A percentile compares a stretch with the other conserved stretches of the same genome.
These are phyloP conservation scores for Goffeauzyma gilvescens DNA, from an alignment of 768 basidiomycete genomes.

Conservation along the genomic window DNA sequence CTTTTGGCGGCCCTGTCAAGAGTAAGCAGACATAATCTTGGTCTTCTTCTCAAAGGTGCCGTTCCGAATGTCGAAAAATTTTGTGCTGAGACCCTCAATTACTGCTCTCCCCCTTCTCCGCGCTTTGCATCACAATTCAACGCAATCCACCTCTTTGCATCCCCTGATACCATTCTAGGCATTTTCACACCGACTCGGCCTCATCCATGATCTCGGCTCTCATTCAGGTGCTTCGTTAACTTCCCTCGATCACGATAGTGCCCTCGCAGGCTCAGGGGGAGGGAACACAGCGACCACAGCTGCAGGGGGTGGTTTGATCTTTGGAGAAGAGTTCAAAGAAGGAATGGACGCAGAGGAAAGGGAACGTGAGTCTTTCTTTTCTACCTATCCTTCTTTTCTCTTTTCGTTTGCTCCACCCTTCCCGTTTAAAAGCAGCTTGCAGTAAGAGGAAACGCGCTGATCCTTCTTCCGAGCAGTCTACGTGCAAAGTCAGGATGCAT, in stretches of 20 bases:
- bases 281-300: no score
- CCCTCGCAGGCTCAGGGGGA: slow-evolving; percentile 52
- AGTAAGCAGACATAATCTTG: slow-evolving; percentile 32
- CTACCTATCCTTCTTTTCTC: not conserved
- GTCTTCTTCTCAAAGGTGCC: no score
- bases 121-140: no score
- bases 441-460: no score
- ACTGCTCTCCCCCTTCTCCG: no score
- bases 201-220: slow-evolving; percentile 26
- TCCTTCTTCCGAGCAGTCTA: no score
- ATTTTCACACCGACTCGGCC: slow-evolving; percentile 23
- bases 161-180: slow-evolving; percentile 14
- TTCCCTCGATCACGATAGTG: slow-evolving; percentile 61
- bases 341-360: slow-evolving; percentile 84
- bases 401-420: not conserved
- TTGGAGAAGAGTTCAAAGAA: slow-evolving; percentile 61
- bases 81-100: no score
- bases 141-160: not conserved
- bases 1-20: slow-evolving; percentile 54
- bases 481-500: no score
- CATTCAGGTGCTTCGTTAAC: slow-evolving; percentile 38
- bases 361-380: slow-evolving; percentile 47
- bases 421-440: no score
- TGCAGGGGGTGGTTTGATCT: slow-evolving; percentile 42
- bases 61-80: no score